Percentiles rank a stretch among this genome's conserved stretches.
phyloP scores from a whole-genome alignment of 306 rosid genomes.

The Vigna nakashimae region DNA sequence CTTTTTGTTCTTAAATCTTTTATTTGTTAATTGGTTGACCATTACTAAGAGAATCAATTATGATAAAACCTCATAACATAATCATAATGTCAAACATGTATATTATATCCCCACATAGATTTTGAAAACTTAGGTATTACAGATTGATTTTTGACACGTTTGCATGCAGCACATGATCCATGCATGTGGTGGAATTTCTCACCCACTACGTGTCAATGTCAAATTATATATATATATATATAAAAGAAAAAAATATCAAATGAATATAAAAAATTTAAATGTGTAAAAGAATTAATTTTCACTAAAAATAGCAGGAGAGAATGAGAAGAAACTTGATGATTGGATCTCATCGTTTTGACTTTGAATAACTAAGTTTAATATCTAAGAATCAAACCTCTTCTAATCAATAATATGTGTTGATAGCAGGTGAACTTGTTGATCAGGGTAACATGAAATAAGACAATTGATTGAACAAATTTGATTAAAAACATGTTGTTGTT shows the following conservation, averaged over 20 bases:
- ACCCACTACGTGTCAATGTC: slow-evolving; percentile 45
- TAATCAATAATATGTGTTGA: not conserved
- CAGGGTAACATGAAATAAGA: not conserved
- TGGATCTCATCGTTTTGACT: slow-evolving; percentile 31
- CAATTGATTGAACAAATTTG: too few species aligned
- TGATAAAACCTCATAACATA: not conserved
- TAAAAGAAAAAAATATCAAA: too few species aligned
- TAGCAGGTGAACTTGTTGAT: not conserved
- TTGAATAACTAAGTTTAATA: too few species aligned
- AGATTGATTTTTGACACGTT: slow-evolving; percentile 43
- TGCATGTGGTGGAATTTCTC: slow-evolving; percentile 31
- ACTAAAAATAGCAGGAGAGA: not conserved
- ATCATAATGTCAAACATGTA: not conserved
- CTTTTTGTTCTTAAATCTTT: not conserved
- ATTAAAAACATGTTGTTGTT: too few species aligned
- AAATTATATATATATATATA: slow-evolving; percentile 4
- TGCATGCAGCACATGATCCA: slow-evolving; percentile 44
- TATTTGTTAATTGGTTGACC: not conserved
- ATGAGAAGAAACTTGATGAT: not conserved
- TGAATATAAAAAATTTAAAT: too few species aligned
- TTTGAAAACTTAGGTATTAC: slow-evolving; percentile 15
- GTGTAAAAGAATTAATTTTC: too few species aligned
- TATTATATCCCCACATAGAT: not conserved
- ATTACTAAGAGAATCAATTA: not conserved
- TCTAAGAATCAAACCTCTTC: too few species aligned